phyloP scores from a whole-genome alignment of 176 grass and related monocot species.

The Raddia distichophylla region DNA sequence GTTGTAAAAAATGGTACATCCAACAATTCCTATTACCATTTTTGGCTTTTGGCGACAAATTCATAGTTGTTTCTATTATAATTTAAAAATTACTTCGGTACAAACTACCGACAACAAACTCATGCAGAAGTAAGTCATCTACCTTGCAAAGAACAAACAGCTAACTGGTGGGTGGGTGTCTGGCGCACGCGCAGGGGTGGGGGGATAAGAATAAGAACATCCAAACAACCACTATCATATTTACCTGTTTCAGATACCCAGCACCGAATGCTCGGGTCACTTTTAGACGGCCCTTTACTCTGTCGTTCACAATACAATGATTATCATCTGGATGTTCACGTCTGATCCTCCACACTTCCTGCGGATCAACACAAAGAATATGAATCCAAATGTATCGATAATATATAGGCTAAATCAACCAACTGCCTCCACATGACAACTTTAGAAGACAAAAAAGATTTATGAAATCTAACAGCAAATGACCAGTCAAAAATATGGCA shows the following conservation, averaged over 20 bases:
- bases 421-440: background rate
- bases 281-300: conserved; percentile 89
- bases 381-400: conserved; percentile 1
- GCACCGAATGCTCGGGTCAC: conserved; percentile 94
- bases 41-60: background rate
- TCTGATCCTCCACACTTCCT: conserved; percentile 91
- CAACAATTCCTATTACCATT: background rate
- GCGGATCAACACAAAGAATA: conserved; percentile 25
- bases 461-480: conserved; percentile 8
- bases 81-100: too few species aligned
- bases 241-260: conserved; percentile 96
- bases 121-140: background rate
- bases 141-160: background rate
- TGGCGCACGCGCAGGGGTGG: too few species aligned
- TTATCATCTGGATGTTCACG: conserved; percentile 83
- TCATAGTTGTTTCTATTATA: background rate
- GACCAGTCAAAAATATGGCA: background rate
- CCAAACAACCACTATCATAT: background rate
- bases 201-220: background rate
- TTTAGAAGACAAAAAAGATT: background rate
- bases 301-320: conserved; percentile 84
- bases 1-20: background rate
- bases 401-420: background rate
- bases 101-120: too few species aligned
- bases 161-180: too few species aligned